These are phyloP conservation scores for Colletotrichum sp. DNA, from an alignment of 2,329 filamentous ascomycete genomes.

Conservation along the genomic window DNA sequence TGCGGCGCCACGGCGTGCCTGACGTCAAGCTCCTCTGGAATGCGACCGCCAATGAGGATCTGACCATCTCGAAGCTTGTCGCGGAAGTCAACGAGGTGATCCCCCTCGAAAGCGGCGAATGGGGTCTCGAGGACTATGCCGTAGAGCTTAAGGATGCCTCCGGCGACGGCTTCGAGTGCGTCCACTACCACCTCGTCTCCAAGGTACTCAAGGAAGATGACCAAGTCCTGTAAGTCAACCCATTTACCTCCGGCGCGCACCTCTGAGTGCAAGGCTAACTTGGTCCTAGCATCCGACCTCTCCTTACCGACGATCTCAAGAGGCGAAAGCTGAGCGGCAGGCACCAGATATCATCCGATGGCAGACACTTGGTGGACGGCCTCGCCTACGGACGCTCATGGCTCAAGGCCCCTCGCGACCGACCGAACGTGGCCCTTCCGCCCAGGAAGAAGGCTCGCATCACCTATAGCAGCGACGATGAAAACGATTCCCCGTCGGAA, in stretches of 20 bases:
- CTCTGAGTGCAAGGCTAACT: conserved; percentile 16
- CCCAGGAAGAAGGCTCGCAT: conserved; percentile 73
- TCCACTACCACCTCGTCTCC: conserved; percentile 80
- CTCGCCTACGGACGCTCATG: conserved; percentile 81
- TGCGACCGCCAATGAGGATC: conserved; percentile 59
- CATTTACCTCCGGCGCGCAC: not conserved
- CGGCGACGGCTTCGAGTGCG: conserved; percentile 77
- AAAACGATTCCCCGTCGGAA: conserved; percentile 42
- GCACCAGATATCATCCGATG: conserved; percentile 79
- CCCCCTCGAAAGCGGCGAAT: conserved; percentile 80
- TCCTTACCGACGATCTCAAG: conserved; percentile 77
- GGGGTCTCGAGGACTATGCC: conserved; percentile 89
- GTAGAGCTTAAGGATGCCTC: conserved; percentile 70
- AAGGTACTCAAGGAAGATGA: conserved; percentile 82
- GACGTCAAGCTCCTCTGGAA: conserved; percentile 76
- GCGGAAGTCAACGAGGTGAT: conserved; percentile 80
- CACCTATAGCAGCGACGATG: conserved; percentile 40
- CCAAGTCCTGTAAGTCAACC: conserved; percentile 71
- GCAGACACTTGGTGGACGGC: conserved; percentile 84
- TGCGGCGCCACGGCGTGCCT: conserved; percentile 77
- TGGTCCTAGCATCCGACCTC: conserved; percentile 71
- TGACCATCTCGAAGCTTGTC: conserved; percentile 78
- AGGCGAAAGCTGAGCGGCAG: conserved; percentile 77
- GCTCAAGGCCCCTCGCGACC: conserved; percentile 61
- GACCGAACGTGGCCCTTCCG: conserved; percentile 74